phyloP scores from a whole-genome alignment of 2,329 filamentous ascomycete species.

The Sporothrix humicola region DNA sequence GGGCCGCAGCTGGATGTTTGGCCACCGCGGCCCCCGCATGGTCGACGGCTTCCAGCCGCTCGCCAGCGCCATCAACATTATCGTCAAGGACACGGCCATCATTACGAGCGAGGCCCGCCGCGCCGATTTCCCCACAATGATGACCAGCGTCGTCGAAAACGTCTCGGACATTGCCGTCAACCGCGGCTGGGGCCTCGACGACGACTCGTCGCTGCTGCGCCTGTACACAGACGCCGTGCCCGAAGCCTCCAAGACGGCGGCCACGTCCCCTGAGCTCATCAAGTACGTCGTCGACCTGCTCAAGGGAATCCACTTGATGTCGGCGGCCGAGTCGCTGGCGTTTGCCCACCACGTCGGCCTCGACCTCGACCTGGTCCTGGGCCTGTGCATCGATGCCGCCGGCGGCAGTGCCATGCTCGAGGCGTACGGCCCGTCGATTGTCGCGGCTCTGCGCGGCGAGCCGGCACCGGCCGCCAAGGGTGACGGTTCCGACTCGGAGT shows the following conservation, averaged over 20 bases:
- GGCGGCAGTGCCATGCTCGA: constrained; percentile 51
- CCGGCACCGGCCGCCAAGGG: constrained; percentile 39
- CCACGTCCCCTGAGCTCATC: background rate
- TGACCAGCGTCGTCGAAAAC: constrained; percentile 68
- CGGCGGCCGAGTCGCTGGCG: constrained; percentile 52
- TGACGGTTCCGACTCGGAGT: constrained; percentile 35
- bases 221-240: constrained; percentile 50
- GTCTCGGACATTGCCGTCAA: constrained; percentile 65
- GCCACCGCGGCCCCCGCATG: constrained; percentile 63
- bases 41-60: constrained; percentile 59
- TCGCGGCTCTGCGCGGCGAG: constrained; percentile 45
- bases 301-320: constrained; percentile 52
- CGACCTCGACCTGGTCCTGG: constrained; percentile 53
- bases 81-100: constrained; percentile 67
- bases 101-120: constrained; percentile 69
- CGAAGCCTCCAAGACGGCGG: constrained; percentile 8
- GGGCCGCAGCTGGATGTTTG: constrained; percentile 67
- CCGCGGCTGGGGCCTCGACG: constrained; percentile 58
- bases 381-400: constrained; percentile 54
- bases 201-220: constrained; percentile 52
- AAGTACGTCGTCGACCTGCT: constrained; percentile 49
- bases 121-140: constrained; percentile 62
- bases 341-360: constrained; percentile 51
- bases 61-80: constrained; percentile 64
- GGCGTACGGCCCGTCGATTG: constrained; percentile 48